Conservation (phyloP, 2,329 filamentous ascomycete genomes). For the Aurifilum marmelostoma region DNA sequence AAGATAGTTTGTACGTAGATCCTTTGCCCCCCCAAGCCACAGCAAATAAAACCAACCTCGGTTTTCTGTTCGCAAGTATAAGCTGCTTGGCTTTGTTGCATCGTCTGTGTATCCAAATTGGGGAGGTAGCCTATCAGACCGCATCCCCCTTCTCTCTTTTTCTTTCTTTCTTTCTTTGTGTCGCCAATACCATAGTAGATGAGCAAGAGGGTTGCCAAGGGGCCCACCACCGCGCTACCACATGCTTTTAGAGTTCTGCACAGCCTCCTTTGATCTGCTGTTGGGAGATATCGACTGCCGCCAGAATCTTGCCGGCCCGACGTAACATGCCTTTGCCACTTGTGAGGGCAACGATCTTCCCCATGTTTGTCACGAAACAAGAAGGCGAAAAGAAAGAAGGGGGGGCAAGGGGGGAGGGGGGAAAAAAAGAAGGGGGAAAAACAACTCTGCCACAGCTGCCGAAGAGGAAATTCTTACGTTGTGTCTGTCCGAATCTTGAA, state of each 20-base stretch:
- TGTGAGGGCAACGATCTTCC: not conserved
- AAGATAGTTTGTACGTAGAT: too few species aligned
- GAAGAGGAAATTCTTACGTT: not conserved
- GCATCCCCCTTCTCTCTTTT: not conserved
- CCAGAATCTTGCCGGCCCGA: not conserved
- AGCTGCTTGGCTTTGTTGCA: slow-evolving; percentile 13
- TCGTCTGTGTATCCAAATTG: not conserved
- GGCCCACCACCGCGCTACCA: not conserved
- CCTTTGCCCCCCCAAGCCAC: not conserved
- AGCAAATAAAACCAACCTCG: not conserved
- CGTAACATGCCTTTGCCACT: slow-evolving; percentile 1
- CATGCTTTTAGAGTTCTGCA: slow-evolving; percentile 10
- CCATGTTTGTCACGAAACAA: too few species aligned
- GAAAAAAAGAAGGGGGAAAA: too few species aligned
- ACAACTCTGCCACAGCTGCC: not conserved
- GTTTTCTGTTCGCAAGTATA: not conserved
- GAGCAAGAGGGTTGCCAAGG: slow-evolving; percentile 5
- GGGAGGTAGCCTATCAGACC: not conserved
- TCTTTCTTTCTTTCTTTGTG: not conserved
- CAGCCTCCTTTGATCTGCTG: slow-evolving; percentile 3
- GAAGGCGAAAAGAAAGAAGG: too few species aligned
- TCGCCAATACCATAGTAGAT: not conserved
- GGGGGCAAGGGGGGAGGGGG: too few species aligned
- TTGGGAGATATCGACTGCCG: not conserved
- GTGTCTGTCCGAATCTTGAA: not conserved